These are phyloP conservation scores for Lippia alba DNA, from an alignment of 305 asterid genomes.

Conservation along the genomic window DNA sequence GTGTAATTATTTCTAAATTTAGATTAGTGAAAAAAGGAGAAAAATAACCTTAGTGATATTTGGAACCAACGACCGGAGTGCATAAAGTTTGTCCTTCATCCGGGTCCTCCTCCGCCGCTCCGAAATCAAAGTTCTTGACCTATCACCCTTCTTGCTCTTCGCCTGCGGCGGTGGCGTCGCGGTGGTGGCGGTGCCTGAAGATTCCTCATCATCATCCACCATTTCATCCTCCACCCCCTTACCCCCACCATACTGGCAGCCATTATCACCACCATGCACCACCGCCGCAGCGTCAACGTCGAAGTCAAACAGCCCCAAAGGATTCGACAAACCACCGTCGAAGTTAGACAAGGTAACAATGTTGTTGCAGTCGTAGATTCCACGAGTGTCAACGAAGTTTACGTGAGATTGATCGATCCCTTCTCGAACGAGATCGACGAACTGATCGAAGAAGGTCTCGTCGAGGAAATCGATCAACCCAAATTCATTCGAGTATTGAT, in stretches of 20 bases:
- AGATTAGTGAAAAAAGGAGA: not conserved
- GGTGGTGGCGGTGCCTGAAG: conserved; percentile 51
- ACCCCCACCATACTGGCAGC: conserved; percentile 11
- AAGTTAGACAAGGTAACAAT: conserved; percentile 2
- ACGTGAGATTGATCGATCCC: not conserved
- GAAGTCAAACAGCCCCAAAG: conserved; percentile 33
- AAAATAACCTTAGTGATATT: conserved; percentile 74
- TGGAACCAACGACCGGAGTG: conserved; percentile 85
- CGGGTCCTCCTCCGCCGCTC: conserved; percentile 79
- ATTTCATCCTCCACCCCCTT: conserved; percentile 21
- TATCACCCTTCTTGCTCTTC: conserved; percentile 47
- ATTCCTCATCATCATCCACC: conserved; percentile 46
- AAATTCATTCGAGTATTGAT: too few relatives aligned
- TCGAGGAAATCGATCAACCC: too few relatives aligned
- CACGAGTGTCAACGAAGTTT: not conserved
- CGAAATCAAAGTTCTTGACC: conserved; percentile 71
- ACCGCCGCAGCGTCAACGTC: conserved; percentile 30
- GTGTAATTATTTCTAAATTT: too few relatives aligned
- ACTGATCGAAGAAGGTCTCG: too few relatives aligned
- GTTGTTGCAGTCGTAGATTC: conserved; percentile 26
- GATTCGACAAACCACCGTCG: conserved; percentile 18
- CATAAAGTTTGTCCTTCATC: conserved; percentile 90
- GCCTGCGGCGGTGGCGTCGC: conserved; percentile 30
- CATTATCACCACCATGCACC: not conserved
- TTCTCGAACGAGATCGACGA: conserved; percentile 38